Percentiles rank a stretch among this genome's conserved stretches.
Evolutionary conservation across 345 rosid genomes (phyloP).

Genomic region (Bruguiera sexangula): DNA sequence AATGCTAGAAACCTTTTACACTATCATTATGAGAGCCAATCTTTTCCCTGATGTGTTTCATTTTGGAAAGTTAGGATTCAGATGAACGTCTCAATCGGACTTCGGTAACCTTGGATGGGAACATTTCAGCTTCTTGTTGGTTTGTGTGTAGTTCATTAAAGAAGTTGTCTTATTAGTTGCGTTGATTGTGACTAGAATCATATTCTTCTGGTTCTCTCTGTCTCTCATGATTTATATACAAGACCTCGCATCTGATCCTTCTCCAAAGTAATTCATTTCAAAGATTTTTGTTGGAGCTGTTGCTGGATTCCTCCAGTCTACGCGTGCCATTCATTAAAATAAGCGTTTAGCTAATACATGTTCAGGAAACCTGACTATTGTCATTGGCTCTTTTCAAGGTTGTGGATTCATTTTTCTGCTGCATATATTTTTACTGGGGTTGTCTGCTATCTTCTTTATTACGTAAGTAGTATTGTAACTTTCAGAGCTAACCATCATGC

Average conservation of each 20-base stretch:
- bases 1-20: neutral
- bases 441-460: slow-evolving; percentile 85
- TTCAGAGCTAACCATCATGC: slow-evolving; percentile 7
- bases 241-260: neutral
- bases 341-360: slow-evolving; percentile 11
- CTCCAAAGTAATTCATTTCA: neutral
- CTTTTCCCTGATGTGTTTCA: too few relatives aligned
- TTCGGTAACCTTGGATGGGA: too few relatives aligned
- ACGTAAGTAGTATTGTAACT: slow-evolving; percentile 47
- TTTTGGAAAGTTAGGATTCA: too few relatives aligned
- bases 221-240: too few relatives aligned
- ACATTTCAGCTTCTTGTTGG: too few relatives aligned
- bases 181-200: too few relatives aligned
- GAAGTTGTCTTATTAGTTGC: too few relatives aligned
- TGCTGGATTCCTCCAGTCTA: neutral
- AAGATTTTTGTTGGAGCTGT: neutral
- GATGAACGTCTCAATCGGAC: too few relatives aligned
- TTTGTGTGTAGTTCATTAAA: too few relatives aligned
- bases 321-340: neutral
- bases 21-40: neutral
- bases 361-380: slow-evolving; percentile 24
- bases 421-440: slow-evolving; percentile 74
- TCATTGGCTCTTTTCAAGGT: slow-evolving; percentile 51
- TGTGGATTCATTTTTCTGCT: slow-evolving; percentile 93
- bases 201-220: too few relatives aligned